Conservation (phyloP, 2,329 filamentous ascomycete species). For the Trichoderma sp. region DNA sequence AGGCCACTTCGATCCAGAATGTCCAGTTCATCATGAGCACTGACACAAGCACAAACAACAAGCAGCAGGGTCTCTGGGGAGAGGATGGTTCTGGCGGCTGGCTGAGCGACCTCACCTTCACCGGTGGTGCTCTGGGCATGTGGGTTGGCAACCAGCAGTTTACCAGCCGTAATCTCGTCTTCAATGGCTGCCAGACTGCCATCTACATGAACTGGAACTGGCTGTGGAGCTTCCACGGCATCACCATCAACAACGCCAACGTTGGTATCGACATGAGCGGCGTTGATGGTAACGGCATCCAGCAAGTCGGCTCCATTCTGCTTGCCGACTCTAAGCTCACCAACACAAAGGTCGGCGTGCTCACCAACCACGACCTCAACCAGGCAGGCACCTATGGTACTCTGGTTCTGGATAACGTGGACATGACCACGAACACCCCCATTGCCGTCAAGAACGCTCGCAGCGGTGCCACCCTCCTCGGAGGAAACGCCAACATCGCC, state of each 20-base stretch:
- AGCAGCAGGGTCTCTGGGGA: conserved; percentile 78
- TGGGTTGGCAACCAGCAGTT: conserved; percentile 89
- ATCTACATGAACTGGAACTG: conserved; percentile 93
- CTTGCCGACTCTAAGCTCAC: conserved; percentile 78
- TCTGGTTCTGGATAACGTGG: conserved; percentile 85
- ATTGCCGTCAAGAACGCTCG: conserved; percentile 64
- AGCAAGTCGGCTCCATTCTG: conserved; percentile 83
- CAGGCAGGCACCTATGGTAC: conserved; percentile 73
- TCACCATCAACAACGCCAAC: conserved; percentile 73
- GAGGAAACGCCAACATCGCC: conserved; percentile 66
- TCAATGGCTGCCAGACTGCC: conserved; percentile 79
- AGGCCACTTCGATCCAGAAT: conserved; percentile 78
- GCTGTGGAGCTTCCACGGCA: conserved; percentile 77
- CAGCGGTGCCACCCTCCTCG: conserved; percentile 62
- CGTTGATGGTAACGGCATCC: conserved; percentile 47
- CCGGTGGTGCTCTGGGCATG: conserved; percentile 75
- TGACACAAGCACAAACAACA: conserved; percentile 63
- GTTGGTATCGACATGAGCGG: conserved; percentile 78
- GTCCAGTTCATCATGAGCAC: conserved; percentile 77
- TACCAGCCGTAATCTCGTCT: conserved; percentile 78
- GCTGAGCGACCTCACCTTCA: conserved; percentile 81
- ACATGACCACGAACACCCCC: conserved; percentile 69
- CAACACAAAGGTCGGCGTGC: conserved; percentile 70
- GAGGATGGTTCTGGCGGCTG: conserved; percentile 84
- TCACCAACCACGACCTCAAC: conserved; percentile 67